These are phyloP conservation scores for Zoysia matrella DNA, from an alignment of 202 grass and related monocot genomes.

Conservation along the genomic window DNA sequence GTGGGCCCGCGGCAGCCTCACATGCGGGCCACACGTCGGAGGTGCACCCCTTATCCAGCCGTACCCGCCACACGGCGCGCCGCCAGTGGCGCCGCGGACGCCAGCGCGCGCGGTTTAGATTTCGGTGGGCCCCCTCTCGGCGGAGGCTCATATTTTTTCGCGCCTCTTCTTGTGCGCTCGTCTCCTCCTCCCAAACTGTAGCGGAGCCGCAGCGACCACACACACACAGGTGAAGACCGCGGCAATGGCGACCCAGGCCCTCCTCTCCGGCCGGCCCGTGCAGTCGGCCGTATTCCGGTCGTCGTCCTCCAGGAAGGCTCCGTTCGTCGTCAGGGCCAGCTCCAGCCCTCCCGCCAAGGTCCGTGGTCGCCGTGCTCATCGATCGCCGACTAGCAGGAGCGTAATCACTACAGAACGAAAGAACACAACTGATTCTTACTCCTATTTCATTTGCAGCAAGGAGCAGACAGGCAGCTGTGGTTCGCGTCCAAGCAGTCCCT, in stretches of 20 bases:
- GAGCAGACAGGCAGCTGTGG: conserved; percentile 85
- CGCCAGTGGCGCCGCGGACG: conserved; percentile 57
- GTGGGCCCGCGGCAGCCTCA: neutral
- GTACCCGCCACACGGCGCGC: conserved; percentile 53
- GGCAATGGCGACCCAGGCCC: conserved; percentile 71
- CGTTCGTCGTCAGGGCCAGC: conserved; percentile 80
- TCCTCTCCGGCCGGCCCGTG: conserved; percentile 80
- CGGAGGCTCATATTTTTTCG: conserved; percentile 25
- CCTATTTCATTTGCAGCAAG: conserved; percentile 63
- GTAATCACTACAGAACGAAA: too few species aligned
- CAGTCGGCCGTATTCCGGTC: conserved; percentile 58
- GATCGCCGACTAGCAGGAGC: too few species aligned
- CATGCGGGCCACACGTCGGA: neutral
- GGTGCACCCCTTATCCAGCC: conserved; percentile 55
- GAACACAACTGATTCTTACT: neutral
- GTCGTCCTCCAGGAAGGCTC: conserved; percentile 50
- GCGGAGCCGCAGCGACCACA: neutral
- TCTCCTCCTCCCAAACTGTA: conserved; percentile 33
- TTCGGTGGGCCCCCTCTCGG: conserved; percentile 47
- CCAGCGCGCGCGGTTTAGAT: conserved; percentile 62
- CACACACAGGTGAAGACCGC: neutral
- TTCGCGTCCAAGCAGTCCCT: conserved; percentile 98
- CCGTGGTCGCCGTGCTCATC: too few species aligned
- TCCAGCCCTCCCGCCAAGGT: conserved; percentile 91
- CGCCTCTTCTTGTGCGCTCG: conserved; percentile 24